Base-by-base conservation (phyloP, 75 land plant species). In the Isoetes taiwanensis region DNA sequence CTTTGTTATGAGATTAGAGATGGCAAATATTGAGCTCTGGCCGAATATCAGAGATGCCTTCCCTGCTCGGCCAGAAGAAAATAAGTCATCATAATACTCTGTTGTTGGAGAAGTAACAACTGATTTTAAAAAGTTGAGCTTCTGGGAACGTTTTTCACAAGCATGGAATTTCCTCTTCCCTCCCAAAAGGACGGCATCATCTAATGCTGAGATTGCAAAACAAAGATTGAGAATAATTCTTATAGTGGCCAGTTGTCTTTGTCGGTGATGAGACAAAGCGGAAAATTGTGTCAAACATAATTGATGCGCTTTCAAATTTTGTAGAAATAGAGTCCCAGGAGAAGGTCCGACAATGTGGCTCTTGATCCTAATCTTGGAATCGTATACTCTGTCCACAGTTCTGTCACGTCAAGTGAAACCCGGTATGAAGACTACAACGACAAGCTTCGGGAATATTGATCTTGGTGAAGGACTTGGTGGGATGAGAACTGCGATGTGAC, bases 271-370 rank as follows among this genome's bases (percentile, higher is more conserved):
- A 82, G 62, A 93, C 97, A 16, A 90, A 90, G 59, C 65, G 62
- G 61, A 73, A 66, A 63, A 90, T 90, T 41, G 93, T 90, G 58
- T 72, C 38, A 41, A 86, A 80, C 46, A 75, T 90, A 27, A 78
- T 90, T 16, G 67, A 56, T 34, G 83, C 85, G 33, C 64, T 90
- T 4, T 90, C 97, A 31, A 87, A 90, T 52, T 86, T 90, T 68
- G 97, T 90, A 11, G 97, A 83, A 66, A 86, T 90, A 24, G 97
- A 90, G 16, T 86, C 97, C 8, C 76, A 83, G 61, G 97, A 90
- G 40, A 90, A 90, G 62, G 97, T 90, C 23, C 93, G 86, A 48
- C 78, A 80, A 62, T 64, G 97, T 90, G 34, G 64, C 80, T 8
- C 68, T 93, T 2, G 97, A 90, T 53, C 50, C 82, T 39, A 88